phyloP scores from a whole-genome alignment of 306 rosid species.

The Trichosanthes truncata region DNA sequence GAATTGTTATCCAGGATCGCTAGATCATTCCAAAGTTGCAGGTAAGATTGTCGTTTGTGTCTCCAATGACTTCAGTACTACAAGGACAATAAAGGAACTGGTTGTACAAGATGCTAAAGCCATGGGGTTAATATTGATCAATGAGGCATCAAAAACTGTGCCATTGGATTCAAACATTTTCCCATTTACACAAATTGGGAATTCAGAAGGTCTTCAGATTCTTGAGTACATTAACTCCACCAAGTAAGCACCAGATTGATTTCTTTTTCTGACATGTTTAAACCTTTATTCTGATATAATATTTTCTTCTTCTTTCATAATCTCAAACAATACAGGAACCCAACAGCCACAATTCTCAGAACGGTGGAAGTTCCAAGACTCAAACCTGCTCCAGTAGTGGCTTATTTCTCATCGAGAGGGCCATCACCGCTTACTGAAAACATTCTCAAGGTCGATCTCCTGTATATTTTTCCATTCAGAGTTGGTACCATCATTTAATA shows the following conservation, averaged over 20 bases:
- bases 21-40: constrained; percentile 51
- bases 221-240: constrained; percentile 65
- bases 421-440: constrained; percentile 80
- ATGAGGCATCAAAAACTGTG: constrained; percentile 33
- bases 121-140: constrained; percentile 55
- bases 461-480: not conserved
- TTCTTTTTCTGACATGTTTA: not conserved
- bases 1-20: constrained; percentile 80
- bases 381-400: constrained; percentile 71
- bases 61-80: constrained; percentile 32
- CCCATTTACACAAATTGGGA: constrained; percentile 55
- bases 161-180: constrained; percentile 67
- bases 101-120: constrained; percentile 80
- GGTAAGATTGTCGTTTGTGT: constrained; percentile 71
- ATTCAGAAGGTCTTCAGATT: constrained; percentile 55
- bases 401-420: constrained; percentile 85
- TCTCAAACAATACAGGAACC: constrained; percentile 32
- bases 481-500: not conserved
- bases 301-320: not conserved
- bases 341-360: constrained; percentile 67
- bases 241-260: constrained; percentile 36
- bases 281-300: not conserved
- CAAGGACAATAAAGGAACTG: constrained; percentile 61
- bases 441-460: constrained; percentile 65
- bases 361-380: constrained; percentile 35